phyloP scores from a whole-genome alignment of 768 basidiomycete genomes.

The Scleroderma citrinum region DNA sequence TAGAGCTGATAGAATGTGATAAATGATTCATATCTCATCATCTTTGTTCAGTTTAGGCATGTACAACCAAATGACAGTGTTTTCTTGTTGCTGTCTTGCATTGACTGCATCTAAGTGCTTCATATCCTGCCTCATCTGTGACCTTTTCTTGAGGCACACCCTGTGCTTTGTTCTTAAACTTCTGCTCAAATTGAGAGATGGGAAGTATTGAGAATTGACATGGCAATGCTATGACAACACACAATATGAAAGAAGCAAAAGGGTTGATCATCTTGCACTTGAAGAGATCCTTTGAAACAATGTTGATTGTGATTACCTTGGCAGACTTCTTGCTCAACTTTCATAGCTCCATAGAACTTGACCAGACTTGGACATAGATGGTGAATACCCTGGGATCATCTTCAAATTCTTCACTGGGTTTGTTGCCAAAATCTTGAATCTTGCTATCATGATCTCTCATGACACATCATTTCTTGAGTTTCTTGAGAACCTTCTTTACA shows the following conservation, averaged over 20 bases:
- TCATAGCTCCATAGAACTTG: neutral
- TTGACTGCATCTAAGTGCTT: slow-evolving; percentile 7
- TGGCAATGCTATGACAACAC: neutral
- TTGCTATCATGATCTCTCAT: too few relatives aligned
- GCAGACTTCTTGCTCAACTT: neutral
- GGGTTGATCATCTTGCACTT: neutral
- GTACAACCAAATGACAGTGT: slow-evolving; percentile 3
- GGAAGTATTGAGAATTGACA: neutral
- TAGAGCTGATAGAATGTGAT: too few relatives aligned
- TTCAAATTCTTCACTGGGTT: neutral
- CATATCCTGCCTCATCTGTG: slow-evolving; percentile 1
- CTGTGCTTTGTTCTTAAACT: slow-evolving; percentile 4
- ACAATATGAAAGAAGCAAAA: neutral
- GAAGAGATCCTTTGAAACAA: slow-evolving; percentile 1
- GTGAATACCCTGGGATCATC: slow-evolving; percentile 1
- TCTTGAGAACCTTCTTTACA: too few relatives aligned
- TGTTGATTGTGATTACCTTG: neutral
- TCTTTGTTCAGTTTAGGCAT: slow-evolving; percentile 1
- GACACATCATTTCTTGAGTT: too few relatives aligned
- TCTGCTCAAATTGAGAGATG: slow-evolving; percentile 3
- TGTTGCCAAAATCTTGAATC: too few relatives aligned
- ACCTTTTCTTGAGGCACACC: slow-evolving; percentile 3
- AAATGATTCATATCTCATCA: neutral
- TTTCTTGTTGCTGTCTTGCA: slow-evolving; percentile 5
- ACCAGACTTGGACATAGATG: slow-evolving; percentile 5